Conservation (phyloP, 2,329 filamentous ascomycete genomes). For the Tricladium varicosporioides region DNA sequence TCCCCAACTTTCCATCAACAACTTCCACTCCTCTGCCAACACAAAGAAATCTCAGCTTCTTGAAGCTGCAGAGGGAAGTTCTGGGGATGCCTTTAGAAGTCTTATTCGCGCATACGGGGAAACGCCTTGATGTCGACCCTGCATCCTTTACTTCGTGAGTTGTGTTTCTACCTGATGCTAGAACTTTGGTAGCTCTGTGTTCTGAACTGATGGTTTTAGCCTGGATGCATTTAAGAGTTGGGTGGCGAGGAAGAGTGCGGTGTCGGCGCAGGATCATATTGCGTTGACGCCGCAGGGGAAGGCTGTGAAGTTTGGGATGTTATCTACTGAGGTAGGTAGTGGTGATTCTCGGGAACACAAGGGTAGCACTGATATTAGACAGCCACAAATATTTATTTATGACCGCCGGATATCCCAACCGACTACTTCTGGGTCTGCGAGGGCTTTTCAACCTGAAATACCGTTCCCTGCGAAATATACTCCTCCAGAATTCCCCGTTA, state of each 20-base stretch:
- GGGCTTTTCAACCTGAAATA: slow-evolving; percentile 46
- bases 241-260: slow-evolving; percentile 71
- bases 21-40: slow-evolving; percentile 15
- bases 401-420: slow-evolving; percentile 73
- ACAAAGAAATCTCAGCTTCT: slow-evolving; percentile 22
- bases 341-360: slow-evolving; percentile 22
- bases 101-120: slow-evolving; percentile 90
- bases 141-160: slow-evolving; percentile 71
- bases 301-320: slow-evolving; percentile 53
- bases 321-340: slow-evolving; percentile 70
- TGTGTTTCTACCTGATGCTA: slow-evolving; percentile 1
- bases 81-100: slow-evolving; percentile 80
- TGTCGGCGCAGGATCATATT: slow-evolving; percentile 78
- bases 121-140: slow-evolving; percentile 77
- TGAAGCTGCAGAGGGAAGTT: slow-evolving; percentile 29
- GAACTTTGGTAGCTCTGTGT: not conserved
- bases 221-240: slow-evolving; percentile 83
- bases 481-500: slow-evolving; percentile 72
- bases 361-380: slow-evolving; percentile 21
- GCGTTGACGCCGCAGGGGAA: slow-evolving; percentile 76
- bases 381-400: slow-evolving; percentile 91
- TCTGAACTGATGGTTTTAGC: slow-evolving; percentile 41
- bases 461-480: slow-evolving; percentile 54
- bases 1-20: slow-evolving; percentile 12
- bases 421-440: slow-evolving; percentile 44